Evolutionary conservation across 345 rosid genomes (phyloP).

Genomic region (Trapa incisa): DNA sequence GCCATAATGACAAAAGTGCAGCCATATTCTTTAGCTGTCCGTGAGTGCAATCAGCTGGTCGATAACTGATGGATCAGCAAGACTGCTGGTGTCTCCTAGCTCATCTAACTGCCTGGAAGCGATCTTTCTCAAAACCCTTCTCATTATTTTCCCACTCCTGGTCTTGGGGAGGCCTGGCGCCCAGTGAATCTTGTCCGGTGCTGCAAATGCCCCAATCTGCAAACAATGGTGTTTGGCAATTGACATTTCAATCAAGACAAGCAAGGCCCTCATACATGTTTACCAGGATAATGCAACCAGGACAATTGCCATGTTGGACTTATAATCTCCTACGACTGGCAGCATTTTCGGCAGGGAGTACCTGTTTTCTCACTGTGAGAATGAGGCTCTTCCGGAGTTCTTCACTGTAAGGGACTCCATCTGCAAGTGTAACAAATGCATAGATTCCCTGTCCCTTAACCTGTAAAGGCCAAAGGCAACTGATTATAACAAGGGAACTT

Average conservation of each 20-base stretch:
- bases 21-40: conserved; percentile 21
- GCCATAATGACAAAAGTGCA: not conserved
- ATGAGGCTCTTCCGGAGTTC: conserved; percentile 66
- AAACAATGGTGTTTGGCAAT: not conserved
- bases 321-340: not conserved
- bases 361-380: conserved; percentile 78
- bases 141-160: conserved; percentile 96
- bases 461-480: conserved; percentile 16
- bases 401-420: conserved; percentile 73
- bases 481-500: too few relatives aligned
- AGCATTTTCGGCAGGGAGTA: conserved; percentile 8
- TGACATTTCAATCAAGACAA: not conserved
- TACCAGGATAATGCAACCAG: too few relatives aligned
- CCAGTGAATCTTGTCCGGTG: conserved; percentile 93
- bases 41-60: conserved; percentile 65
- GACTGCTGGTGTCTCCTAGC: conserved; percentile 91
- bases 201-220: conserved; percentile 94
- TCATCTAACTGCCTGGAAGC: conserved; percentile 78
- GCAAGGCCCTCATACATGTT: too few relatives aligned
- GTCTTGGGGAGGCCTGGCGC: conserved; percentile 97
- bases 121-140: conserved; percentile 84
- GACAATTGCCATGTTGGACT: too few relatives aligned
- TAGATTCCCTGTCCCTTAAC: conserved; percentile 94
- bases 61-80: conserved; percentile 81
- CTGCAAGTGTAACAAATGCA: conserved; percentile 89